Evolutionary conservation across 345 rosid genomes (phyloP).

Genomic region (Pistacia vera): DNA sequence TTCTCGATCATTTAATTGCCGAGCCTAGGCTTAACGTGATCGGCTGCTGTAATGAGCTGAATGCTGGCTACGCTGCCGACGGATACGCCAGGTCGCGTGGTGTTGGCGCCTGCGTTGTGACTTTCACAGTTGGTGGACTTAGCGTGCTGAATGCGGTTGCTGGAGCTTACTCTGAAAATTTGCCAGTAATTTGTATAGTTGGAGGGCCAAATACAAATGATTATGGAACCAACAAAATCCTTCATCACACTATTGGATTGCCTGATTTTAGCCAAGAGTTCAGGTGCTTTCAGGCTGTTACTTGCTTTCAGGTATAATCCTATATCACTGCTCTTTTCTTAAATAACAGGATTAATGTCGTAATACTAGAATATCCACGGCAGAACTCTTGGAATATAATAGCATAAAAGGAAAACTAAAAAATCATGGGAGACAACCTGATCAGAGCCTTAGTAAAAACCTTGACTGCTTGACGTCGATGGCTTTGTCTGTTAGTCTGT

Average conservation of each 20-base stretch:
- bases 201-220: conserved; percentile 88
- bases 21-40: conserved; percentile 55
- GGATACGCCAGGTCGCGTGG: conserved; percentile 68
- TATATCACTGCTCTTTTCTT: too few species aligned
- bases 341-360: too few species aligned
- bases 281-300: conserved; percentile 53
- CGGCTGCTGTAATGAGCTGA: conserved; percentile 87
- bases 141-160: conserved; percentile 71
- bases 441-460: too few species aligned
- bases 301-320: too few species aligned
- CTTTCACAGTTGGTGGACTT: conserved; percentile 72
- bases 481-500: too few species aligned
- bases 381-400: too few species aligned
- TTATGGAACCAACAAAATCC: conserved; percentile 62
- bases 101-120: conserved; percentile 74
- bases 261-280: conserved; percentile 71
- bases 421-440: too few species aligned
- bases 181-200: conserved; percentile 72
- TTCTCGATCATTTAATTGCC: conserved; percentile 66
- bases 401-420: too few species aligned
- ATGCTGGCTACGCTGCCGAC: conserved; percentile 81
- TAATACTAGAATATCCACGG: too few species aligned
- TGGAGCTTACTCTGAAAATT: conserved; percentile 75
- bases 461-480: too few species aligned
- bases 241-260: conserved; percentile 72